Base-by-base conservation (phyloP, 179 eudicot genomes). In the Vitellaria paradoxa region DNA sequence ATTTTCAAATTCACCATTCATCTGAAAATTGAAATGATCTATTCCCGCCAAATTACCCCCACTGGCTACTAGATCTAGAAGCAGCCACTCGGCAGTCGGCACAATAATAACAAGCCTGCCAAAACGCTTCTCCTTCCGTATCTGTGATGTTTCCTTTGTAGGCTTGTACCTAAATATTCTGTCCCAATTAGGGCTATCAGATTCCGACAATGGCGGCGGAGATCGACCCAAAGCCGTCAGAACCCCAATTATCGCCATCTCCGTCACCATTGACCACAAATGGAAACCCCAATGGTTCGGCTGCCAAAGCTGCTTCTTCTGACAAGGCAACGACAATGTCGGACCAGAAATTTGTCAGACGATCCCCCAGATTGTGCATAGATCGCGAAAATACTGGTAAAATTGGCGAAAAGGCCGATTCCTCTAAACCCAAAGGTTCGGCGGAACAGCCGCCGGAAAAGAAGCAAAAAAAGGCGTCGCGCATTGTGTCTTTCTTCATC, bases 401-500 rank as follows among this genome's bases (percentile, higher is more conserved):
- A 26, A 49, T 65, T 9, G 73, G 0, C 21, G 60, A 23, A 21
- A 63, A 73, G 17, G 57, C n/a, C 45, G 5, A 46, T 66, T 79
- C 73, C 26, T 20, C 12, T 18, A 40, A 30, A 30, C 37, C 37
- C 37, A 30, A 30, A 2, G 37, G 37, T 30, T 30, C 68, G 12
- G 42, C 72, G 57, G 30, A 23, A 62, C 63, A 63, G 52, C 68
- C 70, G 17, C 73, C 77, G n/a, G 64, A 61, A 49, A 80, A 76
- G 65, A 75, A 78, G 79, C 60, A 40, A 13, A 80, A 74, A 57
- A 57, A 4, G 18, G 49, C 18, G 46, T 46, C 60, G 46, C 68
- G 9, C 15, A 21, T 53, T 62, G 79, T 63, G n/a, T 80, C 85
- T 9, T 83, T 81, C 65, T 82, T 88, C 53, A 72, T 85, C 49